Percentiles rank a stretch among this genome's conserved stretches.
These are phyloP conservation scores for Nicotiana paniculata DNA, from an alignment of 257 asterid species.

Conservation along the genomic window DNA sequence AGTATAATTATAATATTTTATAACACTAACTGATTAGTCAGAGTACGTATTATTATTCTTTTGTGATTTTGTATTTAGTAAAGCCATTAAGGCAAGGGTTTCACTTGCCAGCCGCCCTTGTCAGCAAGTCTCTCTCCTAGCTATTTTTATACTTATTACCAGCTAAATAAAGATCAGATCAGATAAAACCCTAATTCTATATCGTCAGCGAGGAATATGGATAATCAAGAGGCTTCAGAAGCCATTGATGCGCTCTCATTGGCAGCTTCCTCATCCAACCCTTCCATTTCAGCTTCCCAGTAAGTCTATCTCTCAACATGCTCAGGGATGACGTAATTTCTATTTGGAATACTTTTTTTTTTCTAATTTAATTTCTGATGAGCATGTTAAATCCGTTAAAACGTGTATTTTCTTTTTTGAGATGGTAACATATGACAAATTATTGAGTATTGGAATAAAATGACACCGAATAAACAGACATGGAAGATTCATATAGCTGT, in stretches of 20 bases:
- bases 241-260: not conserved
- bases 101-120: too few relatives aligned
- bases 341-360: not conserved
- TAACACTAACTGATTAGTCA: too few relatives aligned
- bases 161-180: not conserved
- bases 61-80: too few relatives aligned
- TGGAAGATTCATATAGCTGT: not conserved
- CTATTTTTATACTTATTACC: too few relatives aligned
- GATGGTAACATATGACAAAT: not conserved
- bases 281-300: conserved; percentile 1
- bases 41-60: too few relatives aligned
- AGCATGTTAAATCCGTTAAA: not conserved
- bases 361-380: not conserved
- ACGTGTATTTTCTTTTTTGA: not conserved
- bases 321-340: conserved; percentile 2
- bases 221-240: conserved; percentile 2
- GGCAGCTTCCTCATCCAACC: not conserved
- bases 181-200: not conserved
- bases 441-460: not conserved
- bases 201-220: not conserved
- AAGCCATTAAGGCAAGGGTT: too few relatives aligned
- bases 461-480: not conserved
- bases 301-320: not conserved
- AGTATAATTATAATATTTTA: too few relatives aligned
- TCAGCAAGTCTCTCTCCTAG: not conserved